Evolutionary conservation across 225 moss, liverwort and hornwort species (phyloP).

Genomic region (Sphagnum contortum): DNA sequence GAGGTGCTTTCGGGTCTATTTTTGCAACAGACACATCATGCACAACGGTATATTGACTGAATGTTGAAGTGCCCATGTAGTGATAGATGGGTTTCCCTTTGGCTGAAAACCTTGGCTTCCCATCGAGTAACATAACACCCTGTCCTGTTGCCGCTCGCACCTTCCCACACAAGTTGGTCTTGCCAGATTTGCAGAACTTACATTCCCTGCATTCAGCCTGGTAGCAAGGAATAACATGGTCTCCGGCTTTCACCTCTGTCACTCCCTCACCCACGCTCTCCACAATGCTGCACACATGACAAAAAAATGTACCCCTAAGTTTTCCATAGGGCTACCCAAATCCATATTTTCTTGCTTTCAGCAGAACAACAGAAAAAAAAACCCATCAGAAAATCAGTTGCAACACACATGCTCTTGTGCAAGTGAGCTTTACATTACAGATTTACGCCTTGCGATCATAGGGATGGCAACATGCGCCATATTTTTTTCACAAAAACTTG

Average conservation of each 20-base stretch:
- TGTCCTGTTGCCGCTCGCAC: conserved; percentile 48
- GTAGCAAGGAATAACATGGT: conserved; percentile 60
- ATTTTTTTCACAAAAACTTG: too few relatives aligned
- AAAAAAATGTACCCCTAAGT: conserved; percentile 1
- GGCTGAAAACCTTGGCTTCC: conserved; percentile 2
- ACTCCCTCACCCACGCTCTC: conserved; percentile 63
- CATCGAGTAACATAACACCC: conserved; percentile 4
- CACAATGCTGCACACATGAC: conserved; percentile 29
- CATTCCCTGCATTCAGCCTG: conserved; percentile 64
- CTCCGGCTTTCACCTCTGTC: conserved; percentile 31
- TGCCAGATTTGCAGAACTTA: conserved; percentile 49
- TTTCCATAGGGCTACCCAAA: too few relatives aligned
- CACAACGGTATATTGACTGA: conserved; percentile 3
- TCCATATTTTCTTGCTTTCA: too few relatives aligned
- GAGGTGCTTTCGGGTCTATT: background rate
- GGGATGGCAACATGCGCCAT: too few relatives aligned
- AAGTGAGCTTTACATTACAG: too few relatives aligned
- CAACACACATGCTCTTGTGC: too few relatives aligned
- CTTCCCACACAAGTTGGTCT: conserved; percentile 51
- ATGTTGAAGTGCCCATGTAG: conserved; percentile 5
- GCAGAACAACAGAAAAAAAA: too few relatives aligned
- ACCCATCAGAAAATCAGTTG: too few relatives aligned
- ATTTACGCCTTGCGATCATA: too few relatives aligned
- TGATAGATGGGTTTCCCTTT: conserved; percentile 2
- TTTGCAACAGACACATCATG: conserved; percentile 11